These are phyloP conservation scores for Suhomyces atakaporum DNA, from an alignment of 1,139 yeast genomes.

Conservation along the genomic window DNA sequence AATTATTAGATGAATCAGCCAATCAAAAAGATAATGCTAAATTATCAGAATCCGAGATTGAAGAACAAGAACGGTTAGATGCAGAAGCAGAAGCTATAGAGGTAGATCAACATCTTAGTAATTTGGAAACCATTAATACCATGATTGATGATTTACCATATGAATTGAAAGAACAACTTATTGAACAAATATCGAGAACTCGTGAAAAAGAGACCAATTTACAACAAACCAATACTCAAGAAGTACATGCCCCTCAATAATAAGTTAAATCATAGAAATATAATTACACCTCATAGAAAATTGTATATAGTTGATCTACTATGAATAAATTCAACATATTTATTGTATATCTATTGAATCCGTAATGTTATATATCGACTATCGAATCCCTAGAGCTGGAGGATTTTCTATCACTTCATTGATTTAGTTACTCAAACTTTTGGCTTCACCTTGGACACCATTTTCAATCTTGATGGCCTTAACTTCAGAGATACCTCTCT, in stretches of 20 bases:
- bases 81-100: constrained; percentile 32
- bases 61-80: constrained; percentile 27
- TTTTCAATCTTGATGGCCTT: constrained; percentile 71
- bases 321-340: constrained; percentile 1
- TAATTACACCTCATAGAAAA: constrained; percentile 1
- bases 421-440: constrained; percentile 26
- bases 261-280: not conserved
- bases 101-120: constrained; percentile 22
- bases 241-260: constrained; percentile 6
- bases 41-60: constrained; percentile 24
- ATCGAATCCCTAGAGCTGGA: not conserved
- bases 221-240: constrained; percentile 11
- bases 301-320: constrained; percentile 7
- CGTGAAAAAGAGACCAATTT: constrained; percentile 20
- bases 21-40: constrained; percentile 24
- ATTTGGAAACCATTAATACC: constrained; percentile 33
- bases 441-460: constrained; percentile 54
- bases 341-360: no score
- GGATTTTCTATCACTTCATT: not conserved
- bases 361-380: no score
- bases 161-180: constrained; percentile 34
- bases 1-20: constrained; percentile 43
- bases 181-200: constrained; percentile 32
- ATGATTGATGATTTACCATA: constrained; percentile 43
- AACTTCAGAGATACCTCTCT: constrained; percentile 77